phyloP scores from a whole-genome alignment of 352 stramenopile species.

The Pythium grandisporangium region DNA sequence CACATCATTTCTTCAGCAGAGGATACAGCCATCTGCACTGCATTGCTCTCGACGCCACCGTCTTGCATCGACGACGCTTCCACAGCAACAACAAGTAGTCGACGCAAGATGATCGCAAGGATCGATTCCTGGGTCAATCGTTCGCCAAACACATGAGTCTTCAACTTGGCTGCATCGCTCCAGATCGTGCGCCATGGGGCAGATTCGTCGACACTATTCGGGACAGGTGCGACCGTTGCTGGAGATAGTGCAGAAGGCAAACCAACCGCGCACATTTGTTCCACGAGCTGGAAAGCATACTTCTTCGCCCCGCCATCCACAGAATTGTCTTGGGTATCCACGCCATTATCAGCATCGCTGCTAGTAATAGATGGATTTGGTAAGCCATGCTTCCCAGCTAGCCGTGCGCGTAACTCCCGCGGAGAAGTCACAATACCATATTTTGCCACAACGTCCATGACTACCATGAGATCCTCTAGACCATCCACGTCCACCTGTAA shows the following conservation, averaged over 20 bases:
- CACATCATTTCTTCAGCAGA: slow-evolving; percentile 32
- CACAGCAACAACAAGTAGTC: slow-evolving; percentile 20
- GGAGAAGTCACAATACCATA: slow-evolving; percentile 37
- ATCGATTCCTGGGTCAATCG: slow-evolving; percentile 44
- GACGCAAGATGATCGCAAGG: slow-evolving; percentile 37
- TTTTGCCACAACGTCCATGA: slow-evolving; percentile 55
- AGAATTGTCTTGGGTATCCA: slow-evolving; percentile 1
- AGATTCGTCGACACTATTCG: too few relatives aligned
- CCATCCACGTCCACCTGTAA: slow-evolving; percentile 67
- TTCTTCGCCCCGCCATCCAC: not conserved
- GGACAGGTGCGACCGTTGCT: not conserved
- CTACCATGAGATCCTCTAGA: slow-evolving; percentile 62
- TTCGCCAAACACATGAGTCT: slow-evolving; percentile 63
- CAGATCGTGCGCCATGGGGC: slow-evolving; percentile 58
- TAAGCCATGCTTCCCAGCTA: too few relatives aligned
- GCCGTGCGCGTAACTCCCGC: slow-evolving; percentile 10
- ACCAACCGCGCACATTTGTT: slow-evolving; percentile 39
- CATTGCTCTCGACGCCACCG: not conserved
- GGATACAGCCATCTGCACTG: slow-evolving; percentile 3
- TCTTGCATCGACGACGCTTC: not conserved
- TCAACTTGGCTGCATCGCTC: slow-evolving; percentile 54
- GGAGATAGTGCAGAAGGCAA: slow-evolving; percentile 4
- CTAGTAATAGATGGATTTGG: too few relatives aligned
- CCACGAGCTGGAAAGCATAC: slow-evolving; percentile 22
- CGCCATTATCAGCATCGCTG: too few relatives aligned